Percentiles rank a stretch among this genome's conserved stretches.
phyloP scores from a whole-genome alignment of 352 stramenopile genomes.

The Pythium dissimile region DNA sequence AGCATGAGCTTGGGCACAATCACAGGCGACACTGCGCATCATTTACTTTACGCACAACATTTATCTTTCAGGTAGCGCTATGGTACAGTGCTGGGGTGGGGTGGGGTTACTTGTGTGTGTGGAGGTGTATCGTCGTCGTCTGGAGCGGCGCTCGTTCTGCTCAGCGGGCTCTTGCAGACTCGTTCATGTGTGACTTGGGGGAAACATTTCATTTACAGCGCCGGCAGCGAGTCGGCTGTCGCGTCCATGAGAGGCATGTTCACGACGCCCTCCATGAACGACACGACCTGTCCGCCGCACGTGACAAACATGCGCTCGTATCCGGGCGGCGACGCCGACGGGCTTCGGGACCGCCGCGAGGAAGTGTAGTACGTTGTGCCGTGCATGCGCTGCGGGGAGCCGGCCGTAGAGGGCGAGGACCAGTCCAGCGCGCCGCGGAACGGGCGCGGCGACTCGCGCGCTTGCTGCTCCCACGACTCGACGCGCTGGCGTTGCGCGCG shows the following conservation, averaged over 20 bases:
- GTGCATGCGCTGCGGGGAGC: slow-evolving; percentile 21
- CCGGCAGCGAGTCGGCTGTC: slow-evolving; percentile 32
- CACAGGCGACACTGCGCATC: no score
- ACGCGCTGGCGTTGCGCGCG: slow-evolving; percentile 57
- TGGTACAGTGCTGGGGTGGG: no score
- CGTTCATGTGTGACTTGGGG: no score
- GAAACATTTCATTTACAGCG: slow-evolving; percentile 8
- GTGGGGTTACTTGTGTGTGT: no score
- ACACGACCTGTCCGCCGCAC: slow-evolving; percentile 72
- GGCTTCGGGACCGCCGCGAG: slow-evolving; percentile 13
- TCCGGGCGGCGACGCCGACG: slow-evolving; percentile 20
- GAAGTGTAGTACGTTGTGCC: slow-evolving; percentile 18
- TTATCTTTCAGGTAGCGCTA: no score
- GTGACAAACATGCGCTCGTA: slow-evolving; percentile 79
- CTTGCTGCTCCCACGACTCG: slow-evolving; percentile 54
- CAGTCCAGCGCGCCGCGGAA: slow-evolving; percentile 25
- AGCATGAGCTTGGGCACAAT: no score
- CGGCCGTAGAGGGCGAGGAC: slow-evolving; percentile 23
- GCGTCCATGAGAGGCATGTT: slow-evolving; percentile 65
- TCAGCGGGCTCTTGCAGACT: no score
- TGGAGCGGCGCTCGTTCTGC: no score
- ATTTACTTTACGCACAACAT: no score
- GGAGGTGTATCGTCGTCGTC: no score
- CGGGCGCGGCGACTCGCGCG: slow-evolving; percentile 48
- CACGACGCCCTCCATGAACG: slow-evolving; percentile 80